phyloP scores from a whole-genome alignment of 805 yeast genomes.

The Candida oleophila region DNA sequence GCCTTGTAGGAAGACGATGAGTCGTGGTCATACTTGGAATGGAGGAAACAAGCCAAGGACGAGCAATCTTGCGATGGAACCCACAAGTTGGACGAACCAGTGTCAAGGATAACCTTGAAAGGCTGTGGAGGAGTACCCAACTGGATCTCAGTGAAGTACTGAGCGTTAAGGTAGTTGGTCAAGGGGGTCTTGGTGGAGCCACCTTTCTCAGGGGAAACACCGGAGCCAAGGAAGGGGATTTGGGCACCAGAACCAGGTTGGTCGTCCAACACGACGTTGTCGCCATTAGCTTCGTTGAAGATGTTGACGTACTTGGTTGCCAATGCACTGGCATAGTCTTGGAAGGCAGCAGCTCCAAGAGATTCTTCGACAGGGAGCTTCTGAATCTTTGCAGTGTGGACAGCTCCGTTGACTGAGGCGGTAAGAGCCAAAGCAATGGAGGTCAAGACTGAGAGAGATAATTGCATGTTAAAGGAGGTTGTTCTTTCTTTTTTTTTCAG shows the following conservation, averaged over 20 bases:
- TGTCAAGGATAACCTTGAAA: slow-evolving; percentile 92
- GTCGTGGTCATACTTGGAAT: slow-evolving; percentile 83
- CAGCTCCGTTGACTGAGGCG: slow-evolving; percentile 47
- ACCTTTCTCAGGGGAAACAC: slow-evolving; percentile 48
- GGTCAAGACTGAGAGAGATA: slow-evolving; percentile 37
- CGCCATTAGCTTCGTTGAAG: slow-evolving; percentile 38
- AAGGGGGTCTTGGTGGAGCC: slow-evolving; percentile 74
- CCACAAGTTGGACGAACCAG: slow-evolving; percentile 97
- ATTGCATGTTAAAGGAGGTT: slow-evolving; percentile 27
- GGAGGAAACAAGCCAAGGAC: slow-evolving; percentile 93
- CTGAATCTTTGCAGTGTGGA: slow-evolving; percentile 55
- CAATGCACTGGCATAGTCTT: slow-evolving; percentile 55
- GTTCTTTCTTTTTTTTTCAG: background rate
- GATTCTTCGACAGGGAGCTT: slow-evolving; percentile 59
- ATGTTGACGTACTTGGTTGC: slow-evolving; percentile 59
- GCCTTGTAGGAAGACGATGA: slow-evolving; percentile 79
- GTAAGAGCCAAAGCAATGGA: slow-evolving; percentile 42
- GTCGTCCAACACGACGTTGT: slow-evolving; percentile 17
- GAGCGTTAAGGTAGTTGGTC: slow-evolving; percentile 93
- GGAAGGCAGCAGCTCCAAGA: slow-evolving; percentile 49
- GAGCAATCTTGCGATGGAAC: slow-evolving; percentile 87
- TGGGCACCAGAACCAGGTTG: slow-evolving; percentile 24
- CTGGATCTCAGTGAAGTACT: slow-evolving; percentile 87
- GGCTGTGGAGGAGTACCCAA: slow-evolving; percentile 92
- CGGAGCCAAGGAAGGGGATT: slow-evolving; percentile 40